Percentiles rank a stretch among this genome's conserved stretches.
Evolutionary conservation across 768 basidiomycete genomes (phyloP).

Genomic region (Mycena amicta): DNA sequence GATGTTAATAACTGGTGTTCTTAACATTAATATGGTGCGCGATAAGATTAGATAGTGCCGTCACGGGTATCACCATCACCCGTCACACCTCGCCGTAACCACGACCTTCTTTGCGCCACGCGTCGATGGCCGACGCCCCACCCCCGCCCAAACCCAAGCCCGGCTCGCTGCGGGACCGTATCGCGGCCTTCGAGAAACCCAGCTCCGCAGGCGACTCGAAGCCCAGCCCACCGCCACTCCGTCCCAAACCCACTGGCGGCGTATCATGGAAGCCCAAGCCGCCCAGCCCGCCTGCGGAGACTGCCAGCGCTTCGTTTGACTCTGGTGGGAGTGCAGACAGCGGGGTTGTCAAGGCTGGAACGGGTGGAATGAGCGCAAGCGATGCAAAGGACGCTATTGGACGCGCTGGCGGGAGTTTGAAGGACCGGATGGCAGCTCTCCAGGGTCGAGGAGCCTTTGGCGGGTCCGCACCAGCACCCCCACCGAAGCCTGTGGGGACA

Average conservation of each 20-base stretch:
- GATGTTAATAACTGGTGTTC: too few species aligned
- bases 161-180: slow-evolving; percentile 83
- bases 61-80: too few species aligned
- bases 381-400: slow-evolving; percentile 90
- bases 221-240: slow-evolving; percentile 51
- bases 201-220: slow-evolving; percentile 42
- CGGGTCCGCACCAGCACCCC: slow-evolving; percentile 55
- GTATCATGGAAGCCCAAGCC: slow-evolving; percentile 74
- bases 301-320: slow-evolving; percentile 16
- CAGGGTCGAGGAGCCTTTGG: slow-evolving; percentile 85
- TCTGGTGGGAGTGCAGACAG: slow-evolving; percentile 21
- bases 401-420: slow-evolving; percentile 71
- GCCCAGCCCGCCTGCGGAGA: slow-evolving; percentile 51
- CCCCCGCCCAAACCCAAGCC: slow-evolving; percentile 65
- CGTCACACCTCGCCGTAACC: too few species aligned
- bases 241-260: slow-evolving; percentile 63
- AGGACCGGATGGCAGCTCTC: slow-evolving; percentile 93
- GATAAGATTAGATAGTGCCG: too few species aligned
- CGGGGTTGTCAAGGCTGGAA: slow-evolving; percentile 3
- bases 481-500: slow-evolving; percentile 66
- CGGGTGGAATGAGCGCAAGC: slow-evolving; percentile 69
- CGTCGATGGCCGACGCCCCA: slow-evolving; percentile 61
- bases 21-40: too few species aligned
- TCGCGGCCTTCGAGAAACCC: slow-evolving; percentile 84
- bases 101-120: too few species aligned